phyloP scores from a whole-genome alignment of 1,139 yeast genomes.

The Saccharomyces hybrid region DNA sequence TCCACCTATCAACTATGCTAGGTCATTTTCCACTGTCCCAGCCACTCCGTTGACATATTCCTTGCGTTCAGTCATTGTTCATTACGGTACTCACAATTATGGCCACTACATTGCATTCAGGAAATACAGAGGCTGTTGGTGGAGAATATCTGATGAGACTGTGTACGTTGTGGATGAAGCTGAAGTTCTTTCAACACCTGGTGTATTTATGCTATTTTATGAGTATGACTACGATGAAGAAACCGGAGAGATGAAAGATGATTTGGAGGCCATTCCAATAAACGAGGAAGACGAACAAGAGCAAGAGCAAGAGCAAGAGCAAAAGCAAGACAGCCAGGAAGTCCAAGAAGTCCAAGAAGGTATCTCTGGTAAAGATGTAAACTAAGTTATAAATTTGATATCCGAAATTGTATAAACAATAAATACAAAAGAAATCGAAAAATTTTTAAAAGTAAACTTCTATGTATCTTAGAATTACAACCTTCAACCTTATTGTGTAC shows the following conservation, averaged over 20 bases:
- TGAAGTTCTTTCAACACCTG: conserved; percentile 75
- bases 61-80: conserved; percentile 79
- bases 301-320: background rate
- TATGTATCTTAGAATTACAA: background rate
- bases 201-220: conserved; percentile 88
- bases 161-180: conserved; percentile 72
- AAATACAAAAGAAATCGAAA: background rate
- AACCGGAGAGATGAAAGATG: conserved; percentile 29
- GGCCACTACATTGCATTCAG: conserved; percentile 92
- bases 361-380: background rate
- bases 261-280: conserved; percentile 13
- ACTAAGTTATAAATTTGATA: background rate
- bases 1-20: conserved; percentile 7
- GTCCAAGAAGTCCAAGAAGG: background rate
- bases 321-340: background rate
- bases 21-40: conserved; percentile 26
- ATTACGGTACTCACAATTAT: conserved; percentile 89
- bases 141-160: conserved; percentile 89
- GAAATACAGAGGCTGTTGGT: conserved; percentile 77
- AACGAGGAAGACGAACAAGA: conserved; percentile 20
- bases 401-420: background rate
- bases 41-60: conserved; percentile 48
- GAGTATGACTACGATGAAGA: conserved; percentile 48
- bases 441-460: background rate
- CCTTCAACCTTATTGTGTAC: background rate